phyloP scores from a whole-genome alignment of 1,284 basidiomycete genomes.

The Peniophora sp. region DNA sequence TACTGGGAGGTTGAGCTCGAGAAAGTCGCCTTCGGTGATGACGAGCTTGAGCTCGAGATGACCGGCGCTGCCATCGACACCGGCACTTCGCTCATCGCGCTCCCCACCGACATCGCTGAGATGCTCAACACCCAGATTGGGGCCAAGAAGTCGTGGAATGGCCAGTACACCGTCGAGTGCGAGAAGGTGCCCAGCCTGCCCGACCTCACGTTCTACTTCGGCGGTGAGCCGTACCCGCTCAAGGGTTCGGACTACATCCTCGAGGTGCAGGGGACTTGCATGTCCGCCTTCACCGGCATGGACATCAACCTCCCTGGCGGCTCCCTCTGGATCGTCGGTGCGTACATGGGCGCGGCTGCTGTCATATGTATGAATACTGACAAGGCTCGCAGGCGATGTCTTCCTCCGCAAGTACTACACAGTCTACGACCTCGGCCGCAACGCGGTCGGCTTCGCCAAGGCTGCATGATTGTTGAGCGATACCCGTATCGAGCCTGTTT shows the following conservation, averaged over 20 bases:
- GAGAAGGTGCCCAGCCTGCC: slow-evolving; percentile 78
- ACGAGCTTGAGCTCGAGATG: slow-evolving; percentile 79
- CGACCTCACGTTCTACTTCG: slow-evolving; percentile 82
- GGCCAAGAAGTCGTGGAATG: slow-evolving; percentile 89
- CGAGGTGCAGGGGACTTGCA: slow-evolving; percentile 84
- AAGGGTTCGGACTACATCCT: slow-evolving; percentile 87
- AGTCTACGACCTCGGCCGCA: slow-evolving; percentile 82
- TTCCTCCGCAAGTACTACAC: slow-evolving; percentile 91
- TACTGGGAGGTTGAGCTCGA: slow-evolving; percentile 98
- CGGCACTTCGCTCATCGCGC: slow-evolving; percentile 85
- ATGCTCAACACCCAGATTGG: slow-evolving; percentile 97
- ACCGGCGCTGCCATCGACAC: slow-evolving; percentile 97
- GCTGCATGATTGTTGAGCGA: slow-evolving; percentile 11
- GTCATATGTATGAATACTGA: slow-evolving; percentile 7
- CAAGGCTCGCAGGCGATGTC: slow-evolving; percentile 52
- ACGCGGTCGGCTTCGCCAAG: slow-evolving; percentile 85
- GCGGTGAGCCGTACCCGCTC: slow-evolving; percentile 74
- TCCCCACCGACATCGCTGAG: slow-evolving; percentile 94
- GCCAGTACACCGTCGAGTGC: slow-evolving; percentile 92
- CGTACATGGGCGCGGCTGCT: slow-evolving; percentile 22
- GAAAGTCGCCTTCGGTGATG: slow-evolving; percentile 79
- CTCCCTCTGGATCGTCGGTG: slow-evolving; percentile 90
- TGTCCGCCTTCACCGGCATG: slow-evolving; percentile 90
- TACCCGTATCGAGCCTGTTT: no score
- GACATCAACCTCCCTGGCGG: slow-evolving; percentile 88